Base-by-base conservation (phyloP, 148 eudicot genomes). In the Arctostaphylos glauca region DNA sequence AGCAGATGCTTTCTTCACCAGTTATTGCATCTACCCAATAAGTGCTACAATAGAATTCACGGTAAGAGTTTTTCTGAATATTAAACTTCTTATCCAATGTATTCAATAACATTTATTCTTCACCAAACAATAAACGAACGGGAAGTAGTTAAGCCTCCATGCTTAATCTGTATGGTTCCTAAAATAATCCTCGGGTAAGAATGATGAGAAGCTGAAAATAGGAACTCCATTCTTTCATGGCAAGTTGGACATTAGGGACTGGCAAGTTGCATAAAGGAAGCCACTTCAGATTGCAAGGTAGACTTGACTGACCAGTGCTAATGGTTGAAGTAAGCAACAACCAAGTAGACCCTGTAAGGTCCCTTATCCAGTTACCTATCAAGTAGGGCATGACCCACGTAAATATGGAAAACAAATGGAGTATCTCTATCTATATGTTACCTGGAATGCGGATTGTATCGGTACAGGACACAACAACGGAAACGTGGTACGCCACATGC, bases 1-100 rank as follows among this genome's bases (percentile, higher is more conserved):
- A 80, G 91, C 95, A 15, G 97, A 93, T 67, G 93, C 98, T 78
- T 92, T 86, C 89, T 87, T 93, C 91, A 90, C 94, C 72, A 90
- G 96, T 9, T 92, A 86, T 71, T 81, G 70, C 58, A 91, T 95
- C 75, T 95, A 89, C 84, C 76, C 85, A 5, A 88, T 92, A 84
- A 90, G 97, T 81, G 98, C 97, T 70, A 44, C 81, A 81, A 86
- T 90, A 10, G 97, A 95, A 50, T 89, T 93, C 84, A 52, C 87
- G 92, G 98, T 93, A 90, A 85, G 92, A 48, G 52, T 21, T 81
- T 77, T 44, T 21, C 38, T 6, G 18, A 3, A 16, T 21, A 44
- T 18, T 31, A 76, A 70, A 76, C 70, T 47, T 83, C 66, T 46
- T 21, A 52, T 15, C 46, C 68, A 25, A 44, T 9, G 19, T 2